A percentile compares a stretch with the other conserved stretches of the same genome.
phyloP scores from a whole-genome alignment of 768 basidiomycete species.

The Dioszegia aurantiaca region DNA sequence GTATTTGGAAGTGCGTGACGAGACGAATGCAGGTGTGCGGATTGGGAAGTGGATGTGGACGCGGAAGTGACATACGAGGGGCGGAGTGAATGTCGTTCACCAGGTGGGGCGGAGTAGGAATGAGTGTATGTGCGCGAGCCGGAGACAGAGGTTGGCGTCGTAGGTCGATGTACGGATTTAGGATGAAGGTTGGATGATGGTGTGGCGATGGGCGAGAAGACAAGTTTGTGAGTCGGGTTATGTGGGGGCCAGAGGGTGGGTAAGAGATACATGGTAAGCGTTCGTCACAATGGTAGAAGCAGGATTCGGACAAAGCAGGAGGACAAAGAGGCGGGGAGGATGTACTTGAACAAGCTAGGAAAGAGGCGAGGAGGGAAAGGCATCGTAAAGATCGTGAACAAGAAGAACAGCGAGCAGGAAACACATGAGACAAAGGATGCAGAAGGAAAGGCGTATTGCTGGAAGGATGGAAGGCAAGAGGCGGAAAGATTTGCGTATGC shows the following conservation, averaged over 20 bases:
- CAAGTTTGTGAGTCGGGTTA: conserved; percentile 34
- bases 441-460: not conserved
- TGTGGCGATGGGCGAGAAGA: conserved; percentile 18
- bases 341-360: not conserved
- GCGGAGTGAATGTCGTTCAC: not conserved
- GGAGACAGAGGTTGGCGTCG: conserved; percentile 3
- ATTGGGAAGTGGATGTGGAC: no score
- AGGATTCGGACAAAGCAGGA: not conserved
- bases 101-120: conserved; percentile 7
- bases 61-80: not conserved
- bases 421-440: conserved; percentile 3
- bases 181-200: conserved; percentile 1
- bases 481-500: not conserved
- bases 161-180: not conserved
- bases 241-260: conserved; percentile 28
- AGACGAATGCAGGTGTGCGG: no score
- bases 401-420: conserved; percentile 1
- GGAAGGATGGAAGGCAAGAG: not conserved
- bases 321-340: conserved; percentile 6
- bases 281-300: not conserved
- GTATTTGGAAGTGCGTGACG: no score
- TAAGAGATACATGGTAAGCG: conserved; percentile 27
- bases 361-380: not conserved
- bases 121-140: not conserved
- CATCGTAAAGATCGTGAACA: not conserved